Base-by-base conservation (phyloP, 164 flowering plant species). In the Sextonia rubra region DNA sequence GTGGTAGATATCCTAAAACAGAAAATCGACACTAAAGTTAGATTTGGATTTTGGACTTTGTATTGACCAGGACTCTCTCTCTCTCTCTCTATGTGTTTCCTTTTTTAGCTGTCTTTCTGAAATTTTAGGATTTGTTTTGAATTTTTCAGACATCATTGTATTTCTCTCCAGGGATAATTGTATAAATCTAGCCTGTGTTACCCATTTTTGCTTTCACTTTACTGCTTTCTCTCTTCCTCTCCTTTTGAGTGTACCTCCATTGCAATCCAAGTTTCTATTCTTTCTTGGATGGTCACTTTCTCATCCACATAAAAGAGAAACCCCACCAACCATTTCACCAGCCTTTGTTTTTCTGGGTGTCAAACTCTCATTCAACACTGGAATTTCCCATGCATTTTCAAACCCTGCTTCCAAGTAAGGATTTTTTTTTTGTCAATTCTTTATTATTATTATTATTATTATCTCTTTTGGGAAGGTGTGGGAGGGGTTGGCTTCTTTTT, bases 191-290 rank as follows among this genome's bases (percentile, higher is more conserved):
- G 55, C 60, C 75, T 60, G 70, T 44, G 12, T 64, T 49, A 70
- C 9, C 70, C 66, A 60, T 71, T 48, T 71, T 83, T 79, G 76
- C 87, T 81, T 81, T 82, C 8, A 47, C 84, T 84, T 81, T 82
- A 77, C 87, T 79, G 72, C 74, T 77, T 78, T 81, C 78, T 79
- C 79, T 72, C 66, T 79, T 72, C 77, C 65, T 23, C 26, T 62
- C 4, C 26, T 29, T 70, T 66, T 77, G 71, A 78, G 77, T 52
- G 84, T 79, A 83, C 89, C 88, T 86, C 88, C 90, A 86, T 85
- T 90, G 86, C 88, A 87, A 85, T 83, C 85, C 84, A 86, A 88
- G 87, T 86, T 84, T 86, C 76, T 77, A 83, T 71, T 78, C 85
- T 76, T 74, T 79, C 86, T 80, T 77, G 79, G 71, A 61, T 23